These are phyloP conservation scores for Entonaema liquescens DNA, from an alignment of 495 filamentous ascomycete genomes.

Conservation along the genomic window DNA sequence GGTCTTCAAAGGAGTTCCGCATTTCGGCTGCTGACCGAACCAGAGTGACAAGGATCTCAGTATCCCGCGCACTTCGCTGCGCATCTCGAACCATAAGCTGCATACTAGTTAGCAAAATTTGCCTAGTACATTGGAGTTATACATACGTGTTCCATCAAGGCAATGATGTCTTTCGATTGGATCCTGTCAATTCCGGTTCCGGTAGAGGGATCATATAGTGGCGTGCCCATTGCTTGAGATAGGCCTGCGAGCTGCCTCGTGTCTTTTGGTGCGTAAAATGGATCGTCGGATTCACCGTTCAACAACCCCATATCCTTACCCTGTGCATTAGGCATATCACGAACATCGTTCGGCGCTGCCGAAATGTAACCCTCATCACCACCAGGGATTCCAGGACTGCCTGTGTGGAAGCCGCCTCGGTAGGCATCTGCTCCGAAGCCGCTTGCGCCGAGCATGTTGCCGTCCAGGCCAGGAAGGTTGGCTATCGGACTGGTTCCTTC, in stretches of 20 bases:
- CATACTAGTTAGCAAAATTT: constrained; percentile 44
- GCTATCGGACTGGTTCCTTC: constrained; percentile 63
- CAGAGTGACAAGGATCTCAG: constrained; percentile 93
- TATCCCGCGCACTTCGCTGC: constrained; percentile 95
- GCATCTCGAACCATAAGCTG: constrained; percentile 95
- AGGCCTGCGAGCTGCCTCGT: constrained; percentile 82
- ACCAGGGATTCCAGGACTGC: constrained; percentile 61
- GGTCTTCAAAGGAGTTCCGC: constrained; percentile 95
- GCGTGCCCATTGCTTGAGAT: constrained; percentile 88
- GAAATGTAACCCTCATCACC: constrained; percentile 92
- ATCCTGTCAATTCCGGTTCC: constrained; percentile 91
- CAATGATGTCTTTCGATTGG: constrained; percentile 95
- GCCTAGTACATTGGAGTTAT: background rate
- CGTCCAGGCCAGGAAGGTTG: constrained; percentile 60
- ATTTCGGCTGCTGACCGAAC: constrained; percentile 95
- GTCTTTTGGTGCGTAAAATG: constrained; percentile 67
- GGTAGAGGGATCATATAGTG: constrained; percentile 89
- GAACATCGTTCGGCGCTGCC: constrained; percentile 76
- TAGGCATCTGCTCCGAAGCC: constrained; percentile 50
- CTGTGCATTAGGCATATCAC: constrained; percentile 59
- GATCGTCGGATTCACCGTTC: constrained; percentile 66
- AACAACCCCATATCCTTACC: constrained; percentile 67
- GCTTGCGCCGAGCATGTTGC: constrained; percentile 52
- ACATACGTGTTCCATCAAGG: constrained; percentile 94
- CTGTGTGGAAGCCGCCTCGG: constrained; percentile 54